phyloP scores from a whole-genome alignment of 139 green algal species.

The Eudorina sp. region DNA sequence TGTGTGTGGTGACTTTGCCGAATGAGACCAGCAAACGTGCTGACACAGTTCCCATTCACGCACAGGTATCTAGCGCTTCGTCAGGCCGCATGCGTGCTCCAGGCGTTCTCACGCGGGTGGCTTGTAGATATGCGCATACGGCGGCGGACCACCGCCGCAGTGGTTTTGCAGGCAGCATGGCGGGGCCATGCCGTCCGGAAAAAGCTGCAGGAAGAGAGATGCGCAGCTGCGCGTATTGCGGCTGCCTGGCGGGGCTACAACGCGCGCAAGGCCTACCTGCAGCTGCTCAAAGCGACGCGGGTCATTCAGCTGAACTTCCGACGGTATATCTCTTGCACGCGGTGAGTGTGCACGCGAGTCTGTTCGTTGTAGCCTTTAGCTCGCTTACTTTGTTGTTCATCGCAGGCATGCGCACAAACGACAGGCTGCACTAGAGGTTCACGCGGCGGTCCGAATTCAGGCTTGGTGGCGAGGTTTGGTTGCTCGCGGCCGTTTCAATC shows the following conservation, averaged over 20 bases:
- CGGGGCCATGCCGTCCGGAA: conserved; percentile 51
- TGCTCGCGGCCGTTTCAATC: not conserved
- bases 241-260: conserved; percentile 43
- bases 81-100: not conserved
- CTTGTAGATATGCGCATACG: not conserved
- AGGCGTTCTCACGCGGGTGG: not conserved
- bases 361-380: too few species aligned
- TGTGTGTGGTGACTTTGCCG: too few species aligned
- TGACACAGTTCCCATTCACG: too few species aligned
- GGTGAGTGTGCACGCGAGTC: not conserved
- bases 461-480: conserved; percentile 13
- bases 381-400: not conserved
- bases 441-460: conserved; percentile 44
- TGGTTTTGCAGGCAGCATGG: conserved; percentile 61
- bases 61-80: conserved; percentile 3
- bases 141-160: conserved; percentile 8
- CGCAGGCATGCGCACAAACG: not conserved
- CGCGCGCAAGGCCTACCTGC: conserved; percentile 22
- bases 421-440: not conserved
- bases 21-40: too few species aligned
- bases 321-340: not conserved
- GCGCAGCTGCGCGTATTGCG: conserved; percentile 54
- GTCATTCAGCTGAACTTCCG: conserved; percentile 50
- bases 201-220: conserved; percentile 13
- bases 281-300: conserved; percentile 4